Percentiles rank a stretch among this genome's conserved stretches.
Conservation (phyloP, 2,329 filamentous ascomycete genomes). For the Pseudogymnoascus sp. region DNA sequence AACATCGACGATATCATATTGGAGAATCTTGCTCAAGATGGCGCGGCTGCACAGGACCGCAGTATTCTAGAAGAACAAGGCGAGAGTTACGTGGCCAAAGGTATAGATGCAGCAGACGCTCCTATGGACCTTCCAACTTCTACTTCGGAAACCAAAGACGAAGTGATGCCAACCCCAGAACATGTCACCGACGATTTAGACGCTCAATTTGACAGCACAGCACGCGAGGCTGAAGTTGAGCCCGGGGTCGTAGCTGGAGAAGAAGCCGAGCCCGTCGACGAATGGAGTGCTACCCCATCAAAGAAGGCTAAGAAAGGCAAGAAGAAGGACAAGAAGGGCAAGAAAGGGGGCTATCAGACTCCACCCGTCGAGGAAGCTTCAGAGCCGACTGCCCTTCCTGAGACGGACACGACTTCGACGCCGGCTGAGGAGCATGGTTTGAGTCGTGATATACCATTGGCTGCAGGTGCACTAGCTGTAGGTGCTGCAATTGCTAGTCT, state of each 20-base stretch:
- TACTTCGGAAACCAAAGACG: neutral
- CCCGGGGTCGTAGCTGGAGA: neutral
- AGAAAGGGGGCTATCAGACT: constrained; percentile 1
- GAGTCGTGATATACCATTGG: constrained; percentile 30
- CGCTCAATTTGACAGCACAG: neutral
- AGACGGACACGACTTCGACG: neutral
- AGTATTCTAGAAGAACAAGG: neutral
- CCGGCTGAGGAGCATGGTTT: constrained; percentile 2
- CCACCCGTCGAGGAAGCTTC: neutral
- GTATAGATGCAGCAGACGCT: neutral
- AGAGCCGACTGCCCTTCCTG: neutral
- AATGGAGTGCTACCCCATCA: constrained; percentile 2
- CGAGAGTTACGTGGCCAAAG: neutral
- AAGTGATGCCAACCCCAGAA: neutral
- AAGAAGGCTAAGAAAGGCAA: constrained; percentile 26
- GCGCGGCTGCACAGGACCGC: neutral
- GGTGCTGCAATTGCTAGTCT: neutral
- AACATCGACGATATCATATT: neutral
- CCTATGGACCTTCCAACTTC: neutral
- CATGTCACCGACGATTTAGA: neutral
- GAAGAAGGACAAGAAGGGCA: constrained; percentile 22
- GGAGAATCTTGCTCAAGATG: constrained; percentile 11
- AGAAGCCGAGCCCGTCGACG: neutral
- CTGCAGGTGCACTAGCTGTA: neutral
- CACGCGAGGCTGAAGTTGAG: neutral